Evolutionary conservation across 345 rosid genomes (phyloP), one percentile per base, ranked within the genome.

Genomic region (Litchi chinensis): DNA sequence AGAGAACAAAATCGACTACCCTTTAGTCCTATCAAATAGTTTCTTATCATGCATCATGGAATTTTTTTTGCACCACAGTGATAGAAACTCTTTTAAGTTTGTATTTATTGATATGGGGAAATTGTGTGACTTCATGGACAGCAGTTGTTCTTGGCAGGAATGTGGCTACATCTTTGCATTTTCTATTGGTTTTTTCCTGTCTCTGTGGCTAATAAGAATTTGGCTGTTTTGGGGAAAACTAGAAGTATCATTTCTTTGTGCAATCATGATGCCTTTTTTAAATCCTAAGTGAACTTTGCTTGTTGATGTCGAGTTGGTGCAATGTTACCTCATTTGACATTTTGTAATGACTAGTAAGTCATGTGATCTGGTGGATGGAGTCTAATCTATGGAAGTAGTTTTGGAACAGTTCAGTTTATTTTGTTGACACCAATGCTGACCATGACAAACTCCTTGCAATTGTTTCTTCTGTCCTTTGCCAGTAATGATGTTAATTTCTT

Each of bases 1-100:
- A 46, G 52, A 69, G 73, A 69, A 46, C 39, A 39, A 22, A 32
- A 32, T 32, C 3, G 37, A 2, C 37, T 2, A 32, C 37, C 12
- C 12, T 44, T 6, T 21, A 18, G 37, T 69, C 57, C 56, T n/a
- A 13, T 69, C 63, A 52, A 71, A 15, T 16, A 18, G 44, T 71
- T 70, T 71, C 63, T 54, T 18, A 52, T 28, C 18, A 11, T 71
- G 75, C 64, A 52, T 9, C 57, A 26, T 71, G 43, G 73, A 12
- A 52, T 52, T 18, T 71, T 57, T 24, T 50, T 70, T 10, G 44
- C 10, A 15, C 75, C 22, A 8, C 21, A 28, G 22, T 71, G 40
- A 43, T 10, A 70, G 9, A 70, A 71, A 28, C 10, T 46, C 12
- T 7, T 46, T 7, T 8, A 46, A 46, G 12, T 32, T 46, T 11